Evolutionary conservation across 805 yeast genomes (phyloP).

Genomic region (Starmerella lactis-condensi): DNA sequence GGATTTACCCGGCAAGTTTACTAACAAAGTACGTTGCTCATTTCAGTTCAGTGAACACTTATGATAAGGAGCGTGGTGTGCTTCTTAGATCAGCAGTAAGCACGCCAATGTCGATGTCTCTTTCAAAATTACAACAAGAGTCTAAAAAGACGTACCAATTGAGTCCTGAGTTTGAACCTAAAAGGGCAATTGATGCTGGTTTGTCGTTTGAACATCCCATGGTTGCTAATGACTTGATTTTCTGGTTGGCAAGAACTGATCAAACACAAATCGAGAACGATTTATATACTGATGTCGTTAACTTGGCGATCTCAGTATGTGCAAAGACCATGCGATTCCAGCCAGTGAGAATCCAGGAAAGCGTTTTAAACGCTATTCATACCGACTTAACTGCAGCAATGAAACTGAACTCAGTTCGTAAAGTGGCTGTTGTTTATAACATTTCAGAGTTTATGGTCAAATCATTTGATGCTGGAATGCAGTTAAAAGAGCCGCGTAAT

Average conservation of each 20-base stretch:
- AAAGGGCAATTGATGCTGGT: constrained; percentile 2
- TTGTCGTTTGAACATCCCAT: no score
- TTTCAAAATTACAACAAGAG: neutral
- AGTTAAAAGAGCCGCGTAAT: constrained; percentile 22
- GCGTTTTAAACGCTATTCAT: constrained; percentile 66
- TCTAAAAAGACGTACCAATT: neutral
- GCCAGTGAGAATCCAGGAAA: constrained; percentile 63
- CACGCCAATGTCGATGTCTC: neutral
- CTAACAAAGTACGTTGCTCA: constrained; percentile 22
- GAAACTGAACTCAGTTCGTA: constrained; percentile 2
- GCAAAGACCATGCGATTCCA: constrained; percentile 51
- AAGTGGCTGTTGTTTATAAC: constrained; percentile 7
- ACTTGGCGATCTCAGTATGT: constrained; percentile 60
- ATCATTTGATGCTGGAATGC: neutral
- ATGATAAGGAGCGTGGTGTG: constrained; percentile 9
- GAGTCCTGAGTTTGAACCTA: neutral
- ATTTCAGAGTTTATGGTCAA: constrained; percentile 7
- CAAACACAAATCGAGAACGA: constrained; percentile 1
- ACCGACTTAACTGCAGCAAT: constrained; percentile 28
- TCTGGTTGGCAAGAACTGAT: neutral
- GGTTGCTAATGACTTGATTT: constrained; percentile 4
- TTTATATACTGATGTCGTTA: constrained; percentile 29
- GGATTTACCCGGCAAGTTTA: constrained; percentile 25
- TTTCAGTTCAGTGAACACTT: constrained; percentile 4
- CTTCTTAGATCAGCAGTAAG: constrained; percentile 8